Conservation (phyloP, 306 rosid genomes). For the Purshia tridentata region DNA sequence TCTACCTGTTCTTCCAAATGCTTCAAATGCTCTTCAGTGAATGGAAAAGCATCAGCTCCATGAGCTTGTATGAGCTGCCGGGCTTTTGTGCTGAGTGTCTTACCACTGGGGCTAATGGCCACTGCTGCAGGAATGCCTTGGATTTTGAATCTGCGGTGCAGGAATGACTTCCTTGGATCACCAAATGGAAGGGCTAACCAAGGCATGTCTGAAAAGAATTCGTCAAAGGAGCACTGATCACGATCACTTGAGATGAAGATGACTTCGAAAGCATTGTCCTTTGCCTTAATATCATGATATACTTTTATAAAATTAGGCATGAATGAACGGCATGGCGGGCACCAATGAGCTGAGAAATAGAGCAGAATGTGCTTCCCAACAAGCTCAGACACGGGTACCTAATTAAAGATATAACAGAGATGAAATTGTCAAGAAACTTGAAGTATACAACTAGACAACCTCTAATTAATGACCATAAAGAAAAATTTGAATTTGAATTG, state of each 20-base stretch:
- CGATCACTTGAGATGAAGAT: constrained; percentile 47
- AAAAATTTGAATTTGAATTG: background rate
- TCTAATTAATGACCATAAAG: background rate
- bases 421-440: background rate
- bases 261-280: constrained; percentile 31
- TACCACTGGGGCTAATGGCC: constrained; percentile 36
- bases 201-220: constrained; percentile 39
- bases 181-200: constrained; percentile 55
- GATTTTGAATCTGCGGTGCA: constrained; percentile 38
- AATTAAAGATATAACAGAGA: background rate
- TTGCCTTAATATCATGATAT: constrained; percentile 33
- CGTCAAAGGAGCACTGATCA: constrained; percentile 33
- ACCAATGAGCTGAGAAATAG: constrained; percentile 54
- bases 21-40: constrained; percentile 40
- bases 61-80: constrained; percentile 26
- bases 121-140: constrained; percentile 37
- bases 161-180: constrained; percentile 34
- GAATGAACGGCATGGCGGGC: constrained; percentile 45
- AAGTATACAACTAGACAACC: background rate
- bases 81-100: constrained; percentile 28
- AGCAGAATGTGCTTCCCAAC: constrained; percentile 43
- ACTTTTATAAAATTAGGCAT: constrained; percentile 40
- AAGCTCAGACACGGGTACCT: constrained; percentile 43
- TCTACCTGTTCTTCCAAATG: constrained; percentile 28
- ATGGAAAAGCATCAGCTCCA: constrained; percentile 50